Evolutionary conservation across 306 rosid species (phyloP).

Genomic region (Luffa aegyptiaca): DNA sequence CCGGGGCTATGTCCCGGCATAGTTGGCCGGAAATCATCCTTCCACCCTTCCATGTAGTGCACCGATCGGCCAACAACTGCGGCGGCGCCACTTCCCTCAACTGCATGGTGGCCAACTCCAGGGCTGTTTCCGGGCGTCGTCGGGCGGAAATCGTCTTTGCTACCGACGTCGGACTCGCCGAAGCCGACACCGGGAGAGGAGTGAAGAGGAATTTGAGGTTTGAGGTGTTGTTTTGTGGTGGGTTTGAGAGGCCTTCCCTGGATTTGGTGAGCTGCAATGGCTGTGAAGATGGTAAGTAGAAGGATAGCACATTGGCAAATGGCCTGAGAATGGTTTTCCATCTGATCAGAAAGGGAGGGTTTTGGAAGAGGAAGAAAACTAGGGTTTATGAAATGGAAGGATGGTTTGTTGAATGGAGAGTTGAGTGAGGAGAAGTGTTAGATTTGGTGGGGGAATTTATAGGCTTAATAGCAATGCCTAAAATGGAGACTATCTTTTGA

Average conservation of each 20-base stretch:
- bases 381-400: not conserved
- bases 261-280: not conserved
- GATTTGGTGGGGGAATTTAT: not conserved
- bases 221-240: not conserved
- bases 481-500: not conserved
- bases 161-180: not conserved
- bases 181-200: not conserved
- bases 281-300: not conserved
- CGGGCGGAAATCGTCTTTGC: not conserved
- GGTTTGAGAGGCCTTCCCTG: not conserved
- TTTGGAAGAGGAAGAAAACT: not conserved
- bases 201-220: not conserved
- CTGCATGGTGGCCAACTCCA: not conserved
- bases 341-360: not conserved
- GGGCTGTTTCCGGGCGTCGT: not conserved
- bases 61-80: not conserved
- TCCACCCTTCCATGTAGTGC: not conserved
- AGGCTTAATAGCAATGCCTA: not conserved
- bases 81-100: not conserved
- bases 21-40: conserved; percentile 9
- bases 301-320: not conserved
- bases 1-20: conserved; percentile 3
- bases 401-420: not conserved
- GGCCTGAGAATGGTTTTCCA: conserved; percentile 1
- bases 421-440: not conserved